phyloP scores from a whole-genome alignment of 768 basidiomycete species.

The Tulasnella sp. region DNA sequence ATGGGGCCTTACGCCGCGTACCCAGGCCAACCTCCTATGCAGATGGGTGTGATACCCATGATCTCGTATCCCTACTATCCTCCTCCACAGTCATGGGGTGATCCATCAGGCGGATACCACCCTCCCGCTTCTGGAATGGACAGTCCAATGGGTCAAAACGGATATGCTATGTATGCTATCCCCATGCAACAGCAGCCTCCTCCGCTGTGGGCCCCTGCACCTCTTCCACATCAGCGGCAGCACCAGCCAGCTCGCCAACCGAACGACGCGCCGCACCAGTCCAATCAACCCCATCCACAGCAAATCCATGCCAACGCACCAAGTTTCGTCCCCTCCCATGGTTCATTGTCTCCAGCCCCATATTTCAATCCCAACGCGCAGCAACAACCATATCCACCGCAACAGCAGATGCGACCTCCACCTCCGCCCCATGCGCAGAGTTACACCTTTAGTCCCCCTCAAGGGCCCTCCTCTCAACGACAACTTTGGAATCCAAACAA shows the following conservation, averaged over 20 bases:
- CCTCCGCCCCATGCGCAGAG: conserved; percentile 10
- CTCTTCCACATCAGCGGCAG: conserved; percentile 10
- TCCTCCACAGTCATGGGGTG: conserved; percentile 20
- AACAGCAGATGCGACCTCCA: conserved; percentile 18
- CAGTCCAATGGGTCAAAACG: too few species aligned
- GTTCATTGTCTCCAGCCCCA: background rate
- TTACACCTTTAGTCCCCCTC: conserved; percentile 24
- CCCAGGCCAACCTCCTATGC: conserved; percentile 16
- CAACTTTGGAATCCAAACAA: conserved; percentile 27
- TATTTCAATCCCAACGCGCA: background rate
- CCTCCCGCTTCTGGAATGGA: conserved; percentile 5
- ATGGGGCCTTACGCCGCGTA: conserved; percentile 16
- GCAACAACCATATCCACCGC: conserved; percentile 24
- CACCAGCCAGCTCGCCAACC: background rate
- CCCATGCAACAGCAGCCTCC: conserved; percentile 24
- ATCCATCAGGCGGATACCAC: conserved; percentile 19
- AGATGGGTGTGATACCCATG: background rate
- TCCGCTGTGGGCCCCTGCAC: conserved; percentile 12
- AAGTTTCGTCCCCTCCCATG: background rate
- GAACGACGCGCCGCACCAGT: background rate
- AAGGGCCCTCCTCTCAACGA: conserved; percentile 24
- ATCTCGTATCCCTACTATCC: conserved; percentile 26
- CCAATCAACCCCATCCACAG: conserved; percentile 11
- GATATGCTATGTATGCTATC: background rate
- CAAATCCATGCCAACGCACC: background rate